phyloP scores from a whole-genome alignment of 768 basidiomycete species.

The Pisolithus tinctorius region DNA sequence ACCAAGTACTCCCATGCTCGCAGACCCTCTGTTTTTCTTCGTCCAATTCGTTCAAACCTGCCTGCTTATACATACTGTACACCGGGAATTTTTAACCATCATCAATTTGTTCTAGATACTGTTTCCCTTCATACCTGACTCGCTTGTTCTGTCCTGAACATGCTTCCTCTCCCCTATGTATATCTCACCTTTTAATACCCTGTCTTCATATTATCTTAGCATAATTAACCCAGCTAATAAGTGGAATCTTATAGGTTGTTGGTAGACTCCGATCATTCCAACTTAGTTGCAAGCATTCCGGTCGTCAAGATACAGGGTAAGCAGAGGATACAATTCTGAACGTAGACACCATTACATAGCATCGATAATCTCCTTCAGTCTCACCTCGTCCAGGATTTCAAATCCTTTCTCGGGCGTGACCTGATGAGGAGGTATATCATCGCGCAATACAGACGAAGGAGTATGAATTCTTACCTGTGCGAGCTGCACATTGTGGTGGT shows the following conservation, averaged over 20 bases:
- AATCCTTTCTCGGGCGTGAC: conserved; percentile 84
- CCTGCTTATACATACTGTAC: background rate
- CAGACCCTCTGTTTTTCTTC: conserved; percentile 1
- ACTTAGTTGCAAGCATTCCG: no score
- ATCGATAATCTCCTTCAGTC: conserved; percentile 80
- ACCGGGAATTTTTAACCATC: background rate
- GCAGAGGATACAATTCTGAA: conserved; percentile 10
- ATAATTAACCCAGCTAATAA: background rate
- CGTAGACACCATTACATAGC: conserved; percentile 48
- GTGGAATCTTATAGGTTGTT: background rate
- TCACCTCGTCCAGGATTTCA: conserved; percentile 76
- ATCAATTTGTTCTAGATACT: background rate
- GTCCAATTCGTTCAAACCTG: conserved; percentile 7
- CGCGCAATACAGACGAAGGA: background rate
- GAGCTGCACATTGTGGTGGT: conserved; percentile 97
- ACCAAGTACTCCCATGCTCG: conserved; percentile 1
- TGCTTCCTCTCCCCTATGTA: conserved; percentile 2
- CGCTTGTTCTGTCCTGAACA: background rate
- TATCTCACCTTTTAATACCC: conserved; percentile 9
- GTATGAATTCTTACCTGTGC: conserved; percentile 60
- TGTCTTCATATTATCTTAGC: conserved; percentile 5
- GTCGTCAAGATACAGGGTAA: background rate
- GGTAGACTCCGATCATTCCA: no score
- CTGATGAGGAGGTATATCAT: conserved; percentile 29
- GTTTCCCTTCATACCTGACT: background rate